Percentiles rank a stretch among this genome's conserved stretches.
Conservation (phyloP, 495 filamentous ascomycete species). For the Aspergillus conjunctus region DNA sequence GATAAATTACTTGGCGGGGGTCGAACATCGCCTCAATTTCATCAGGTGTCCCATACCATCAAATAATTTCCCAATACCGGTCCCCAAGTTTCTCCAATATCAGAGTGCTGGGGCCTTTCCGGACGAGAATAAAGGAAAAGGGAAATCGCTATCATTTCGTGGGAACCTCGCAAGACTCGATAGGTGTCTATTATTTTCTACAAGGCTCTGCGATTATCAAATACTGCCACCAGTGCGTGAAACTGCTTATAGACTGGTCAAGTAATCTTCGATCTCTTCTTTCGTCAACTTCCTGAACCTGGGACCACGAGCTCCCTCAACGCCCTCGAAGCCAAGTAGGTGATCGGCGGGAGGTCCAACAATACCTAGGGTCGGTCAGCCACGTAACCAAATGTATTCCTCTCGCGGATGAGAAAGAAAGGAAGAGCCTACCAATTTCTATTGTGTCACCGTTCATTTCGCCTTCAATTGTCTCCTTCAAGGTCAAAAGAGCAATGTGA, state of each 20-base stretch:
- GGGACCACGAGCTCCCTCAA: conserved; percentile 85
- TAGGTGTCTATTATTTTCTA: conserved; percentile 31
- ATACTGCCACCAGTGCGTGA: conserved; percentile 14
- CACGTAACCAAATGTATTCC: conserved; percentile 22
- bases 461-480: conserved; percentile 99
- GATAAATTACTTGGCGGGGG: neutral
- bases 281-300: conserved; percentile 95
- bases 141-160: conserved; percentile 16
- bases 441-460: conserved; percentile 99
- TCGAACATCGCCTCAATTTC: neutral
- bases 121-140: neutral
- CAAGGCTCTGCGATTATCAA: conserved; percentile 22
- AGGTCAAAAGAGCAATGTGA: conserved; percentile 93
- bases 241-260: conserved; percentile 79
- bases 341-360: conserved; percentile 93
- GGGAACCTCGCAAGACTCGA: conserved; percentile 30
- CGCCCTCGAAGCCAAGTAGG: conserved; percentile 88
- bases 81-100: neutral
- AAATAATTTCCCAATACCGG: neutral
- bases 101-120: conserved; percentile 2
- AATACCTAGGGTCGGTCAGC: conserved; percentile 64
- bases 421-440: conserved; percentile 77
- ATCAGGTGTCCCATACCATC: neutral
- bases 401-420: neutral
- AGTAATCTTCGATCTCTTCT: conserved; percentile 97